A percentile compares a stretch with the other conserved stretches of the same genome.
These are phyloP conservation scores for Aschersonia sp. DNA, from an alignment of 2,329 filamentous ascomycete species.

Conservation along the genomic window DNA sequence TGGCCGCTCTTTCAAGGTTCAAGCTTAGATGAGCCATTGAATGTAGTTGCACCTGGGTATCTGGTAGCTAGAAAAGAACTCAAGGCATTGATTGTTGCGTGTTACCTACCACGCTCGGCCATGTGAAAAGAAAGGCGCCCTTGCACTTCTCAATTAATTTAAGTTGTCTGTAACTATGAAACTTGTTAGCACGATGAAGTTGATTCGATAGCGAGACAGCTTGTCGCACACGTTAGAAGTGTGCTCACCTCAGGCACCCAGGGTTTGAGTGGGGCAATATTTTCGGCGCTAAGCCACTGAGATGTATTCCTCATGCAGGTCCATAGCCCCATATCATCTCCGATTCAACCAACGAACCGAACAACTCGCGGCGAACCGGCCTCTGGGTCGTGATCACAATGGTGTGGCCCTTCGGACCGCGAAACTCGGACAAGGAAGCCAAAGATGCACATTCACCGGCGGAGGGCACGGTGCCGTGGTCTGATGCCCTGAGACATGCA, in stretches of 20 bases:
- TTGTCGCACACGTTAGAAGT: no score
- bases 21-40: constrained; percentile 11
- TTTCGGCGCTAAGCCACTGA: no score
- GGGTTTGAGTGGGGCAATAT: no score
- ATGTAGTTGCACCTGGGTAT: background rate
- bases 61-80: background rate
- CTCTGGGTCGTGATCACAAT: constrained; percentile 18
- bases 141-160: no score
- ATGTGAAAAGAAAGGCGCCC: background rate
- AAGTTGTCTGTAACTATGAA: no score
- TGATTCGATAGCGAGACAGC: no score
- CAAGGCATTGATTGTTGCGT: background rate
- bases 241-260: no score
- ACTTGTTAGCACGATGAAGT: no score
- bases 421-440: constrained; percentile 9
- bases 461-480: constrained; percentile 21
- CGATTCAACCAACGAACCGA: background rate
- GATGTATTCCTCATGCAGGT: no score
- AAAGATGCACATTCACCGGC: constrained; percentile 9
- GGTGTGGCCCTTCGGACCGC: constrained; percentile 25
- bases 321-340: background rate
- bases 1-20: constrained; percentile 71
- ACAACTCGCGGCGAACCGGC: constrained; percentile 7
- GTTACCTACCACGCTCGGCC: no score
- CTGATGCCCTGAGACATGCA: constrained; percentile 17